Percentiles rank a stretch among this genome's conserved stretches.
Evolutionary conservation across 352 stramenopile species (phyloP).

Genomic region (Albugo laibachii): DNA sequence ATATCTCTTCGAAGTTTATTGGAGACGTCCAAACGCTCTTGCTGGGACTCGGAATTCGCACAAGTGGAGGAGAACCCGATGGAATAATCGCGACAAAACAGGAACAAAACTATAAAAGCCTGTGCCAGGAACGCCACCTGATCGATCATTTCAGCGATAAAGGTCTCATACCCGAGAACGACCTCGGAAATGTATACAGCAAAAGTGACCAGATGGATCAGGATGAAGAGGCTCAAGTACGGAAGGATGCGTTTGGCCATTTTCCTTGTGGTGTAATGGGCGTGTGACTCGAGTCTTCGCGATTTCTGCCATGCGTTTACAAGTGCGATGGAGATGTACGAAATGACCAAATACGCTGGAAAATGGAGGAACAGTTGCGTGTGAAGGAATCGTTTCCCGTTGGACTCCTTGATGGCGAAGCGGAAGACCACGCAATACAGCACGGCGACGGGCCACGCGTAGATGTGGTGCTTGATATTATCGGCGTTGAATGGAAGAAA

Average conservation of each 20-base stretch:
- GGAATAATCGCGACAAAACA: conserved; percentile 36
- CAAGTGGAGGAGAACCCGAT: conserved; percentile 11
- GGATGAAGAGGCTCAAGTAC: conserved; percentile 44
- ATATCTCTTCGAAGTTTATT: conserved; percentile 67
- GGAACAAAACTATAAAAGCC: conserved; percentile 37
- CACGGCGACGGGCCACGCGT: conserved; percentile 47
- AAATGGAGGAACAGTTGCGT: conserved; percentile 41
- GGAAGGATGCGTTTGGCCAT: conserved; percentile 76
- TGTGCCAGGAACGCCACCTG: conserved; percentile 57
- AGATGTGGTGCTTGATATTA: conserved; percentile 68
- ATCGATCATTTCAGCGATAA: conserved; percentile 26
- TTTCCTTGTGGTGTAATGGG: conserved; percentile 45
- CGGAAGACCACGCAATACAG: conserved; percentile 53
- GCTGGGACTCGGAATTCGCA: conserved; percentile 7
- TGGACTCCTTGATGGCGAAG: conserved; percentile 19
- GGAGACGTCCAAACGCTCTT: conserved; percentile 39
- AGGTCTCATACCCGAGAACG: conserved; percentile 6
- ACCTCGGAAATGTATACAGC: conserved; percentile 26
- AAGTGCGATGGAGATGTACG: conserved; percentile 41
- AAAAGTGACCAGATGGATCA: conserved; percentile 24
- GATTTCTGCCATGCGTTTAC: conserved; percentile 47
- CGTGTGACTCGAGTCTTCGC: conserved; percentile 46
- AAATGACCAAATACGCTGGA: conserved; percentile 35
- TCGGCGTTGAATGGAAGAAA: conserved; percentile 75
- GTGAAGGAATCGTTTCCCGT: conserved; percentile 11